Evolutionary conservation across 306 rosid genomes (phyloP).

Genomic region (Malus asiatica): DNA sequence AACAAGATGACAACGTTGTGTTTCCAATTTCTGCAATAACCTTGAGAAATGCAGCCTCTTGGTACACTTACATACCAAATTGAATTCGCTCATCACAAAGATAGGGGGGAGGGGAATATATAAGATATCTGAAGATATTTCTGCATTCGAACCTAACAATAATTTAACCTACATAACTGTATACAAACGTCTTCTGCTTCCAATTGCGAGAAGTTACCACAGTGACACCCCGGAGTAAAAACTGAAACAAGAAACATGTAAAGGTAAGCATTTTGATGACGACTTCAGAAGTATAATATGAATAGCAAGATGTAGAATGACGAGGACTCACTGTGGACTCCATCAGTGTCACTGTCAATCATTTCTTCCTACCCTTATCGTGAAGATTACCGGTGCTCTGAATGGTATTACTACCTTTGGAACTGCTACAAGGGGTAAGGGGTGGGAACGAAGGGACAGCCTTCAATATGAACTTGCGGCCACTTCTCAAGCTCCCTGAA

Average conservation of each 20-base stretch:
- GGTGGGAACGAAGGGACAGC: conserved; percentile 57
- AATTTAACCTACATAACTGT: conserved; percentile 2
- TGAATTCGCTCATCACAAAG: not conserved
- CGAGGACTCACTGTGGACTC: conserved; percentile 6
- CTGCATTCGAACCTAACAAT: conserved; percentile 5
- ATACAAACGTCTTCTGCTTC: not conserved
- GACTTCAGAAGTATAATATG: not conserved
- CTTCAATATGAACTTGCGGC: conserved; percentile 42
- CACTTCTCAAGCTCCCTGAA: conserved; percentile 42
- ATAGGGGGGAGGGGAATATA: not conserved
- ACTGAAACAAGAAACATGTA: not conserved
- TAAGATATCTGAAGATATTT: not conserved
- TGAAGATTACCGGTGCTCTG: conserved; percentile 17
- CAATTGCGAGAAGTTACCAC: not conserved
- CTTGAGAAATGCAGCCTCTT: not conserved
- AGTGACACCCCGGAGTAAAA: not conserved
- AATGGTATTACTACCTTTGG: conserved; percentile 12
- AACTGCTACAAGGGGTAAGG: conserved; percentile 43
- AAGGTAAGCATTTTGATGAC: not conserved
- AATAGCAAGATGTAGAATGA: not conserved
- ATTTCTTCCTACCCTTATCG: conserved; percentile 14
- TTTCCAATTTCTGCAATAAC: conserved; percentile 4
- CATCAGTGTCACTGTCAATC: conserved; percentile 6
- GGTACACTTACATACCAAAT: not conserved
- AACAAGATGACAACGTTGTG: not conserved